Evolutionary conservation across 176 grass and related monocot genomes (phyloP).

Genomic region (Rhipidocladum racemiflorum): DNA sequence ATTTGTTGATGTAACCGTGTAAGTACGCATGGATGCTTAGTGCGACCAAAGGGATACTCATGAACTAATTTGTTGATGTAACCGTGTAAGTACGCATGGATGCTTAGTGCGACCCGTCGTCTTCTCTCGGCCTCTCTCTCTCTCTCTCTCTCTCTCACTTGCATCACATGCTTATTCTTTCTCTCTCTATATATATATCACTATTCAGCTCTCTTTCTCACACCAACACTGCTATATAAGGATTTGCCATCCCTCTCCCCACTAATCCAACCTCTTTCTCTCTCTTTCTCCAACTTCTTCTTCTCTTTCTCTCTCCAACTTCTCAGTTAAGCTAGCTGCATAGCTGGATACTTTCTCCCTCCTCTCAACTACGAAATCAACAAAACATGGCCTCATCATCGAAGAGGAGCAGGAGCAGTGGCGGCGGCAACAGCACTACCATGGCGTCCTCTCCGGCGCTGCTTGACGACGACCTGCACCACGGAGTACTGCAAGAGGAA

Average conservation of each 20-base stretch:
- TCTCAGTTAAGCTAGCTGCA: background rate
- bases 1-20: background rate
- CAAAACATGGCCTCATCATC: background rate
- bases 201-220: background rate
- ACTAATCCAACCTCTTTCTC: slow-evolving; percentile 1
- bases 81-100: background rate
- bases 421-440: background rate
- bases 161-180: slow-evolving; percentile 27
- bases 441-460: background rate
- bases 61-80: background rate
- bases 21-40: background rate
- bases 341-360: background rate
- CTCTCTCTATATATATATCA: background rate
- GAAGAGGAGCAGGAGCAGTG: background rate
- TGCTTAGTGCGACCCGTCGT: background rate
- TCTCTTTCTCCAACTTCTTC: background rate
- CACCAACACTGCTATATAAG: slow-evolving; percentile 32
- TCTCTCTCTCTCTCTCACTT: background rate
- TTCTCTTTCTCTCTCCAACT: background rate
- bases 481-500: background rate
- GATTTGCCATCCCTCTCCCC: slow-evolving; percentile 26
- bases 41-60: background rate
- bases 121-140: background rate
- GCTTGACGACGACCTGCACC: background rate
- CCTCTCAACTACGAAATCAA: background rate